Base-by-base conservation (phyloP, 371 early-diverging fungal species). In the Nematocida minor region DNA sequence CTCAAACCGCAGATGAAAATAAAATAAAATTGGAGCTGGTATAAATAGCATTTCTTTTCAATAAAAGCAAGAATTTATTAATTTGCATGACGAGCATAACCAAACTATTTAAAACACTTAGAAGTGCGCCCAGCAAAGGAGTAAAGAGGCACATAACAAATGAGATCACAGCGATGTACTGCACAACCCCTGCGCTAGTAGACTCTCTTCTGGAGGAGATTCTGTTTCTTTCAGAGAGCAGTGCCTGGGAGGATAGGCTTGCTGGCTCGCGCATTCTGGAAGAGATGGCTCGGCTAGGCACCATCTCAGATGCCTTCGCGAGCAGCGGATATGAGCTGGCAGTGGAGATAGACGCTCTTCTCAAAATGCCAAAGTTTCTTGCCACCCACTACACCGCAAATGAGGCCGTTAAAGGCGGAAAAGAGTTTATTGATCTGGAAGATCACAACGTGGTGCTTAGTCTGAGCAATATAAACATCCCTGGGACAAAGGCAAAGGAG, bases 101-200 rank as follows among this genome's bases (percentile, higher is more conserved):
- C 46, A 84, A 84, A 70, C 67, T 84, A 51, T 83, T 84, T 67
- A 82, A 79, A 44, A 67, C 74, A 20, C 67, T 84, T 40, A 66
- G 60, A 25, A 60, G 66, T 25, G 47, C 80, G 0, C 60, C 66
- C 29, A 54, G 68, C 4, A 71, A 74, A 32, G 66, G 69, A 46
- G 66, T 80, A 49, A 83, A 84, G 57, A 70, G 44, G 69, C 81
- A 79, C 66, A 67, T 78, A 14, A 77, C 82, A 2, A 38, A 80
- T 29, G 80, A 80, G 46, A 62, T 82, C 0, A 57, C 68, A 47
- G 36, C 36, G 22, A 74, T 60, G 29, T 74, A 74, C 46, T 74
- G 77, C 49, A 27, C 27, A 9, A 44, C 32, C 2, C 55, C 49
- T 2, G 79, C 36, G 2, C 31, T 67, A 32, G 9, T 49, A 14